Base-by-base conservation (phyloP, 2,329 filamentous ascomycete species). In the Calonectria ilicicola region DNA sequence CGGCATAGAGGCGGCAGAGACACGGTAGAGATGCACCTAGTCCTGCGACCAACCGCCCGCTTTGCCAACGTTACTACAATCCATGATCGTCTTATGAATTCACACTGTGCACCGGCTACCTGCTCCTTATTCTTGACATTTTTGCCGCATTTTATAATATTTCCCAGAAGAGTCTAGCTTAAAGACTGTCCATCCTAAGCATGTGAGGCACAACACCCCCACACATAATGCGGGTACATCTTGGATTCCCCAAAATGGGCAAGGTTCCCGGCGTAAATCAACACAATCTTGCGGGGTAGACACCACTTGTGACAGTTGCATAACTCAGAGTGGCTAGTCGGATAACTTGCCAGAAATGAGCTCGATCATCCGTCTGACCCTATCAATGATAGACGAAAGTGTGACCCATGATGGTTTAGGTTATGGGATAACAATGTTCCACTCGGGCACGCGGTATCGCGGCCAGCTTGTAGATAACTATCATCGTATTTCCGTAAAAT, bases 81-180 rank as follows among this genome's bases (percentile, higher is more conserved):
- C 49, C 15, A 29, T 27, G 17, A 35, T 23, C 47, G 26, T 23
- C n/a, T 46, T n/a, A n/a, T n/a, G n/a, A 65, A 65, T 46, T 26
- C 19, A 15, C 14, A 40, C 42, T 38, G 47, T 17, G 19, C 40
- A 49, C 32, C 71, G 71, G 47, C 23, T 56, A 35, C 26, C 19
- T 23, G 27, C 47, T 73, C 23, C 71, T 62, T n/a, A 44, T 67
- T 73, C 35, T 60, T 19, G 67, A 56, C 67, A 70, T 42, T 49
- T n/a, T 73, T 70, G 9, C 71, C 71, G 71, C 53, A 47, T 58
- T 63, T 70, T 68, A 47, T 38, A 63, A 21, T 21, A 72, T 72
- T 72, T 42, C 69, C 69, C 10, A 60, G 38, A 23, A 32, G 19
- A 72, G 69, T 38, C 65, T 72, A 72, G 69, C 69, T 32, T 5